Evolutionary conservation across 176 grass and related monocot species (phyloP).

Genomic region (Tuctoria greenei): DNA sequence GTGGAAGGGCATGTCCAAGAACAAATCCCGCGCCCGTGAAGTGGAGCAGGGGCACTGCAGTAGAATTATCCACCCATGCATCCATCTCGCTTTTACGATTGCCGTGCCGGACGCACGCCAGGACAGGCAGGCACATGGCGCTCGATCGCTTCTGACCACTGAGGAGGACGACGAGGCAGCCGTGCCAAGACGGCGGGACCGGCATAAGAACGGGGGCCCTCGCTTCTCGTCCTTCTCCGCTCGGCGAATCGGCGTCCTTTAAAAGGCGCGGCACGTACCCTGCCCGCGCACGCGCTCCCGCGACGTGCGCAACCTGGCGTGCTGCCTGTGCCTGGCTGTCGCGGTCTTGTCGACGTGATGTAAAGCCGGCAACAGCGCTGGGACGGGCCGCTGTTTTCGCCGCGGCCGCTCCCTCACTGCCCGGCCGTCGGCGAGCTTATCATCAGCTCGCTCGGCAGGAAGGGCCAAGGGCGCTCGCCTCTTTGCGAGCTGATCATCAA

Average conservation of each 20-base stretch:
- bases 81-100: conserved; percentile 34
- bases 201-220: not conserved
- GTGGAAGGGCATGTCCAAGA: conserved; percentile 10
- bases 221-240: not conserved
- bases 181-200: conserved; percentile 3
- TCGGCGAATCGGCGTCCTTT: not conserved
- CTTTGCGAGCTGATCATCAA: too few species aligned
- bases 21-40: not conserved
- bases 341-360: conserved; percentile 34
- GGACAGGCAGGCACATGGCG: conserved; percentile 30
- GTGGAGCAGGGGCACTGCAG: not conserved
- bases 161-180: not conserved
- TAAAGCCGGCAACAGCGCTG: conserved; percentile 36
- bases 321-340: not conserved
- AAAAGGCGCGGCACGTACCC: conserved; percentile 37
- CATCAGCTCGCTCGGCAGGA: not conserved
- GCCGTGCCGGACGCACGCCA: conserved; percentile 14
- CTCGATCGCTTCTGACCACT: conserved; percentile 27
- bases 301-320: not conserved
- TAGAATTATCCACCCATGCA: not conserved
- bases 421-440: not conserved
- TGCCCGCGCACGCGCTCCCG: not conserved
- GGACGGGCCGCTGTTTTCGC: not conserved
- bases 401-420: not conserved
- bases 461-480: not conserved